Percentiles rank a stretch among this genome's conserved stretches.
phyloP scores from a whole-genome alignment of 345 rosid species.

The Sisymbrium altissimum region DNA sequence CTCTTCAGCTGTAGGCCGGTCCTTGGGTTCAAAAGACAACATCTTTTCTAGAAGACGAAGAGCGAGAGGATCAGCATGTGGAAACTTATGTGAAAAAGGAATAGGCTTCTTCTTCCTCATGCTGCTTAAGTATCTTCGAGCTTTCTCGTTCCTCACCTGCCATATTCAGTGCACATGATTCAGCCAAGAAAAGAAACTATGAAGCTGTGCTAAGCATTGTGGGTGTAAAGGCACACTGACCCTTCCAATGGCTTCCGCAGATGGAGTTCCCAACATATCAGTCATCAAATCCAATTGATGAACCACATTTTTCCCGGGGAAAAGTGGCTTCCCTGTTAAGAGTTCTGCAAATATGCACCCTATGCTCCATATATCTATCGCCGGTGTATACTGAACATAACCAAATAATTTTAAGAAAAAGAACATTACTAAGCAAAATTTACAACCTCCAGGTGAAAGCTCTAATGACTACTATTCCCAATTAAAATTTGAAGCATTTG shows the following conservation, averaged over 20 bases:
- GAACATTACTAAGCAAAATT: not conserved
- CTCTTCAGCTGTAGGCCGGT: conserved; percentile 92
- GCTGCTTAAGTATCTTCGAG: conserved; percentile 90
- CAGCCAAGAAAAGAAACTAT: conserved; percentile 19
- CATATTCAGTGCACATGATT: conserved; percentile 15
- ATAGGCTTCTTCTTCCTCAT: conserved; percentile 88
- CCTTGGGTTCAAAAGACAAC: conserved; percentile 94
- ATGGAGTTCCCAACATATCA: conserved; percentile 88
- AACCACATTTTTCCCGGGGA: conserved; percentile 96
- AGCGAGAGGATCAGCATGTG: conserved; percentile 90
- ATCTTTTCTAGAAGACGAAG: conserved; percentile 81
- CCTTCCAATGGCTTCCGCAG: conserved; percentile 91
- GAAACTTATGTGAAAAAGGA: conserved; percentile 84
- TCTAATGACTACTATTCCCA: not conserved
- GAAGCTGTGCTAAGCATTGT: not conserved
- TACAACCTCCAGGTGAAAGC: not conserved
- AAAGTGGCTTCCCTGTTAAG: conserved; percentile 88
- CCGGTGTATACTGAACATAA: conserved; percentile 81
- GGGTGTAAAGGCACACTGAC: conserved; percentile 37
- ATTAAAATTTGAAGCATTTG: not conserved
- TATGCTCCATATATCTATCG: conserved; percentile 95
- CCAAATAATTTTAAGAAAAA: not conserved
- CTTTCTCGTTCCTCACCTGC: conserved; percentile 97
- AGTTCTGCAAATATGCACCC: conserved; percentile 98
- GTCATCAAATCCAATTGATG: conserved; percentile 96